phyloP scores from a whole-genome alignment of 345 rosid genomes.

The Turritis glabra region DNA sequence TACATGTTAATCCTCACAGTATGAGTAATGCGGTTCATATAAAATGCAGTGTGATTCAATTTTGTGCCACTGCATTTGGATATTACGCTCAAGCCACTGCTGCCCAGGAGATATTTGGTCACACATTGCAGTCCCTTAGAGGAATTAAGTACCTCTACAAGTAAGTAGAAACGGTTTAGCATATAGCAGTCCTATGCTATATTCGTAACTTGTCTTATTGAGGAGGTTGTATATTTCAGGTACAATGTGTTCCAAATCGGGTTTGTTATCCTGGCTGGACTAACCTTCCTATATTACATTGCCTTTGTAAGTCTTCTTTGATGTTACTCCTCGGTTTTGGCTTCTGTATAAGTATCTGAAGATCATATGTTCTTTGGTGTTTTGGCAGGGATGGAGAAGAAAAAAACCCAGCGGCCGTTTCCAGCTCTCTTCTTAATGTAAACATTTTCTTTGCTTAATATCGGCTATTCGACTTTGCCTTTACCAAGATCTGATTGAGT shows the following conservation, averaged over 20 bases:
- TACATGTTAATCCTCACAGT: not conserved
- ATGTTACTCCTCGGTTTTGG: not conserved
- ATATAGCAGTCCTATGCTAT: not conserved
- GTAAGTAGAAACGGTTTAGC: constrained; percentile 49
- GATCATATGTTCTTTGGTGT: constrained; percentile 6
- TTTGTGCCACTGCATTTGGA: constrained; percentile 94
- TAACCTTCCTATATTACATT: constrained; percentile 81
- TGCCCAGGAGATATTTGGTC: constrained; percentile 97
- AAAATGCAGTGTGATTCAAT: constrained; percentile 87
- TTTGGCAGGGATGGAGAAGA: constrained; percentile 91
- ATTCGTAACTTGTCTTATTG: not conserved
- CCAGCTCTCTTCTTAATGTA: constrained; percentile 64
- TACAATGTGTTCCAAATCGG: constrained; percentile 92
- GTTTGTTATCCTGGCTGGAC: constrained; percentile 74
- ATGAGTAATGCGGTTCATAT: constrained; percentile 22
- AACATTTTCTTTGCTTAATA: not conserved
- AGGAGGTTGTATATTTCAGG: constrained; percentile 47
- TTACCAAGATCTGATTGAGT: constrained; percentile 15
- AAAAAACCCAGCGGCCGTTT: constrained; percentile 79
- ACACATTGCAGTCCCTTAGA: constrained; percentile 93
- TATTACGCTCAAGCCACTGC: constrained; percentile 99
- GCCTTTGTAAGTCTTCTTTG: constrained; percentile 65
- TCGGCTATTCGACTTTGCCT: not conserved
- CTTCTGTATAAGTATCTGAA: not conserved
- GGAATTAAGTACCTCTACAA: constrained; percentile 94